Conservation (phyloP, 345 rosid species). For the Citrus mangshanensis region DNA sequence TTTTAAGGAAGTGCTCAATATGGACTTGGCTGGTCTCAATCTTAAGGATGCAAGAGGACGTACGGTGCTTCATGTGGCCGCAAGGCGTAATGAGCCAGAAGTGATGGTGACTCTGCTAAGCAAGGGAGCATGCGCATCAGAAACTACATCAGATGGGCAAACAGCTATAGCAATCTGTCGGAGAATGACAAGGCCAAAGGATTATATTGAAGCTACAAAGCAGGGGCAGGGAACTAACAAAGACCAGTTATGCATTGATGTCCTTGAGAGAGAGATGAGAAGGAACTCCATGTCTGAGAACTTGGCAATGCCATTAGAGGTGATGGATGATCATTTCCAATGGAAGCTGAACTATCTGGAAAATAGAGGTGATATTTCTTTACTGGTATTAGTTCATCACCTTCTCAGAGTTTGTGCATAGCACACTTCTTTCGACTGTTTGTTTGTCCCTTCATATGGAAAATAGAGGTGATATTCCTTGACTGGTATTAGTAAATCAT, state of each 20-base stretch:
- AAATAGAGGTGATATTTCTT: slow-evolving; percentile 30
- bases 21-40: too few relatives aligned
- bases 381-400: neutral
- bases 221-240: slow-evolving; percentile 35
- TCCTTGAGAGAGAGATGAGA: slow-evolving; percentile 33
- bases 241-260: slow-evolving; percentile 38
- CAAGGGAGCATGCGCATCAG: slow-evolving; percentile 33
- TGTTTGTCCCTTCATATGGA: neutral
- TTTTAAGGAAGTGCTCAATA: too few relatives aligned
- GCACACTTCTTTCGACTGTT: neutral
- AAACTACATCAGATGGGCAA: slow-evolving; percentile 35
- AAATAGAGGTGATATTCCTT: too few relatives aligned
- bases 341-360: slow-evolving; percentile 26
- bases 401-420: neutral
- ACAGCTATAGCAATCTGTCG: slow-evolving; percentile 35
- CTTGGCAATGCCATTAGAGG: too few relatives aligned
- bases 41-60: too few relatives aligned
- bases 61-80: too few relatives aligned
- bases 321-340: too few relatives aligned
- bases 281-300: slow-evolving; percentile 17
- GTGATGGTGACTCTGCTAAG: too few relatives aligned
- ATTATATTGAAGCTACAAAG: slow-evolving; percentile 25
- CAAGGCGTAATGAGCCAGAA: too few relatives aligned
- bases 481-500: neutral
- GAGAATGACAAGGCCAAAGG: slow-evolving; percentile 38